Conservation (phyloP, 2,329 filamentous ascomycete genomes). For the Chaetomium sp. region DNA sequence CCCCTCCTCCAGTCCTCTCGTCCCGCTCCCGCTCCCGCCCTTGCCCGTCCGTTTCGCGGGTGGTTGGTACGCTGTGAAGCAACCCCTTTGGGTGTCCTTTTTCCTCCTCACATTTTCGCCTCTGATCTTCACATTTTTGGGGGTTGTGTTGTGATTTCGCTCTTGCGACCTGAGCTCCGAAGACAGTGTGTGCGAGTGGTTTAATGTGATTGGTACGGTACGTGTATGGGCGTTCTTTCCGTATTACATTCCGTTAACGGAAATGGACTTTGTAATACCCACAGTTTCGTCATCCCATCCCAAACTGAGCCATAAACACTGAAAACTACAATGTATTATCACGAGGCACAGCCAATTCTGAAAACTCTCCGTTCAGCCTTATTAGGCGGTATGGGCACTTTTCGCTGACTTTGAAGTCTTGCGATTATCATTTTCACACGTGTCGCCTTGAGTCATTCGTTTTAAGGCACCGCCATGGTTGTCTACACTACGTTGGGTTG, state of each 20-base stretch:
- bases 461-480: neutral
- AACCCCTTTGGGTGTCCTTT: neutral
- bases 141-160: too few species aligned
- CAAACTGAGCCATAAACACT: neutral
- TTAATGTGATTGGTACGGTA: too few species aligned
- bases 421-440: neutral
- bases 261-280: too few species aligned
- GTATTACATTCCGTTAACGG: too few species aligned
- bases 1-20: neutral
- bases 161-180: too few species aligned
- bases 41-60: neutral
- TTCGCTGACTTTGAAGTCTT: neutral
- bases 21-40: slow-evolving; percentile 9
- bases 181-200: too few species aligned
- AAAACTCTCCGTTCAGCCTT: neutral
- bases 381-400: neutral
- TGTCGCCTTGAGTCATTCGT: neutral
- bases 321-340: neutral
- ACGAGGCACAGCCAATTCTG: neutral
- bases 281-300: too few species aligned
- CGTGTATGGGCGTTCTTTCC: too few species aligned
- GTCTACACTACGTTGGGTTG: neutral
- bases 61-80: too few species aligned
- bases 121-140: too few species aligned
- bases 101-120: neutral